phyloP scores from a whole-genome alignment of 345 rosid species.

The Bruguiera sexangula region DNA sequence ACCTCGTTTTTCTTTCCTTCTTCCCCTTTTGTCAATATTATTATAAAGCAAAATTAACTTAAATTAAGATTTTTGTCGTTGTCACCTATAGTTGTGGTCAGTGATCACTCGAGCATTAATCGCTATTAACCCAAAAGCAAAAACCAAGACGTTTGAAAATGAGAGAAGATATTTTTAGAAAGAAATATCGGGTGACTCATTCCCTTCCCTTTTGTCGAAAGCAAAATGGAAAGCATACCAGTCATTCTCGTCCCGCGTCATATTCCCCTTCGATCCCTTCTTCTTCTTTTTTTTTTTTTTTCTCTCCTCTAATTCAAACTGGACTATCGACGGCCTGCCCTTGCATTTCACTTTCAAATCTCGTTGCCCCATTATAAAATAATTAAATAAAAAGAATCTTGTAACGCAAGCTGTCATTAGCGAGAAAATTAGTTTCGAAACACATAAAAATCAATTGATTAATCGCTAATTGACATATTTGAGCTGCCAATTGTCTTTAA shows the following conservation, averaged over 20 bases:
- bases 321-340: not conserved
- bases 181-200: not conserved
- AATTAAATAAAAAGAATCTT: not conserved
- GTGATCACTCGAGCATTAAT: too few species aligned
- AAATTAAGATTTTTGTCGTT: too few species aligned
- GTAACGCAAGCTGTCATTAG: slow-evolving; percentile 9
- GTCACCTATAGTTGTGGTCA: too few species aligned
- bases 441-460: not conserved
- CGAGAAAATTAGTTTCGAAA: not conserved
- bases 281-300: too few species aligned
- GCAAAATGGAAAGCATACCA: slow-evolving; percentile 7
- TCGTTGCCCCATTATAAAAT: slow-evolving; percentile 11
- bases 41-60: too few species aligned
- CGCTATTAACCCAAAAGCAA: too few species aligned
- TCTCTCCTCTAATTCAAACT: not conserved
- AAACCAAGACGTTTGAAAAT: not conserved
- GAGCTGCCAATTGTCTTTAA: not conserved
- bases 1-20: too few species aligned
- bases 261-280: not conserved
- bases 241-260: slow-evolving; percentile 14
- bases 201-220: slow-evolving; percentile 8
- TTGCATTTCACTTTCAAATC: slow-evolving; percentile 10
- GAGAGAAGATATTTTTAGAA: slow-evolving; percentile 6
- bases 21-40: too few species aligned
- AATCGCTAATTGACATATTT: not conserved